Evolutionary conservation across 2,329 filamentous ascomycete species (phyloP).

Genomic region (Cladophialophora immunda): DNA sequence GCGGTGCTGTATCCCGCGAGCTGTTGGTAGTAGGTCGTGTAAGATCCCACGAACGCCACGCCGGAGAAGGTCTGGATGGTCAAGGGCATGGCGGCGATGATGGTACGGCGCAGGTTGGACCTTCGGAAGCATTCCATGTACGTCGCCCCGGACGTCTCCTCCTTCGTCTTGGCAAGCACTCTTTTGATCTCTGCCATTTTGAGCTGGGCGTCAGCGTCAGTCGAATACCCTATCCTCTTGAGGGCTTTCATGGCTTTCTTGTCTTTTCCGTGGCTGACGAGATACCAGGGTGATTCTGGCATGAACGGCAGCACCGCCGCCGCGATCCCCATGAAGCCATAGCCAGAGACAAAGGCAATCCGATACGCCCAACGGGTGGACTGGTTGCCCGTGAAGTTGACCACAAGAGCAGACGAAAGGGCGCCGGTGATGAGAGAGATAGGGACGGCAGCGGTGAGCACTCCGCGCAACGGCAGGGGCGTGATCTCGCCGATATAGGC

Average conservation of each 20-base stretch:
- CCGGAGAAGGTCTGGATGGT: conserved; percentile 47
- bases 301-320: conserved; percentile 39
- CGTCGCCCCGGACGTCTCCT: conserved; percentile 40
- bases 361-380: conserved; percentile 55
- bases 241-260: conserved; percentile 47
- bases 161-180: conserved; percentile 44
- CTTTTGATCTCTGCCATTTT: conserved; percentile 47
- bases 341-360: conserved; percentile 53
- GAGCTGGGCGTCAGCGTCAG: conserved; percentile 18
- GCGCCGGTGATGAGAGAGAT: conserved; percentile 54
- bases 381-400: conserved; percentile 51
- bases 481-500: conserved; percentile 52
- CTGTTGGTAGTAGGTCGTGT: conserved; percentile 59
- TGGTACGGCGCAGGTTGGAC: conserved; percentile 49
- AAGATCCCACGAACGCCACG: conserved; percentile 44
- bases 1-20: conserved; percentile 46
- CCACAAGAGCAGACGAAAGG: conserved; percentile 50
- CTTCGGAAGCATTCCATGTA: conserved; percentile 46
- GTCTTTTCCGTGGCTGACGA: conserved; percentile 46
- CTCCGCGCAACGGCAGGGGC: conserved; percentile 58
- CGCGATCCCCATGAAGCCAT: conserved; percentile 46
- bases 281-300: conserved; percentile 49
- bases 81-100: conserved; percentile 51
- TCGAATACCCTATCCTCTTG: conserved; percentile 40
- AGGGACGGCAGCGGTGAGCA: conserved; percentile 56